Evolutionary conservation across 1,284 basidiomycete species (phyloP), one percentile per base, ranked within the genome.

Genomic region (Meripilus lineatus): DNA sequence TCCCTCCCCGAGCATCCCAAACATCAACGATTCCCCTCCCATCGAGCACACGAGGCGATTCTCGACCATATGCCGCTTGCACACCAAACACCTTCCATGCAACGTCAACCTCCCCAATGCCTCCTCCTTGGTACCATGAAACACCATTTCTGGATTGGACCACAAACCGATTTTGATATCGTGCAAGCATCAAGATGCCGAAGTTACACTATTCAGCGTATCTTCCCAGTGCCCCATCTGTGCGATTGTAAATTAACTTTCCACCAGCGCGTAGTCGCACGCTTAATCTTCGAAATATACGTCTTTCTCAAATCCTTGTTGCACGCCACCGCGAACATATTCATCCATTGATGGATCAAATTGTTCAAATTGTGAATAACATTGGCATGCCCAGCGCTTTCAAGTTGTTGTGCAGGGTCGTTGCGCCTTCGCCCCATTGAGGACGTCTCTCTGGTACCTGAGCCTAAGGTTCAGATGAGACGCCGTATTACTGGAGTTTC

Each of bases 281-380:
- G 69, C 3, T 69, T 71, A 64, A 50, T 75, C 63, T 51, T 75
- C 72, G 48, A 68, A 70, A 55, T 75, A 75, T 26, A 75, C 66
- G 11, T 74, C 64, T 38, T 61, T 58, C n/a, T n/a, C n/a, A n/a
- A n/a, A n/a, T n/a, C n/a, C n/a, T n/a, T n/a, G 23, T 59, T 69
- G 53, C 74, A 74, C 5, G 72, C 72, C 22, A 74, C 71, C 1
- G 72, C 72, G 44, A 74, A 74, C 46, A 60, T 55, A 44, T 75
- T 74, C 11, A 6, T 11, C n/a, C n/a, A n/a, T n/a, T n/a, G n/a
- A n/a, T n/a, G n/a, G n/a, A n/a, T n/a, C n/a, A n/a, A n/a, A n/a
- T n/a, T n/a, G n/a, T n/a, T n/a, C n/a, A n/a, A n/a, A n/a, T n/a
- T n/a, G n/a, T n/a, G n/a, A n/a, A n/a, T n/a, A n/a, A n/a, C n/a